A percentile compares a stretch with the other conserved stretches of the same genome.
Conservation (phyloP, 2,329 filamentous ascomycete species). For the Corniculantispora saksenae region DNA sequence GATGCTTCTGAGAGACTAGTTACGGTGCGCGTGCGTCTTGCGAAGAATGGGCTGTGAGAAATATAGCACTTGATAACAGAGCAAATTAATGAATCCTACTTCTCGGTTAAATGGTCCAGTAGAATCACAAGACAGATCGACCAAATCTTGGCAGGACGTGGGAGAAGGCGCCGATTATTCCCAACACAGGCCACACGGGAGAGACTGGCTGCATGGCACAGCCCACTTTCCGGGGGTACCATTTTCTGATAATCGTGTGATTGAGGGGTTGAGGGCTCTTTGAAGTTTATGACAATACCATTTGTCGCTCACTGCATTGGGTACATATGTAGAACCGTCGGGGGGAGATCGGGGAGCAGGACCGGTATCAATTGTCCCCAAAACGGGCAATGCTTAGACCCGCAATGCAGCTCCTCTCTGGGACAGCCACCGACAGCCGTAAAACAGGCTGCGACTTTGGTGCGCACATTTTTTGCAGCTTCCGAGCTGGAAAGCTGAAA, state of each 20-base stretch:
- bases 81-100: neutral
- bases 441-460: neutral
- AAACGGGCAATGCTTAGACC: constrained; percentile 10
- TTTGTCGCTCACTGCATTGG: too few species aligned
- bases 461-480: neutral
- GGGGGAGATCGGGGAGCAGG: neutral
- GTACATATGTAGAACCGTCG: neutral
- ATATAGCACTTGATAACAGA: neutral
- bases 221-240: neutral
- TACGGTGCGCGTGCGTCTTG: neutral
- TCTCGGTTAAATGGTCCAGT: neutral
- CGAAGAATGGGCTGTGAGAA: neutral
- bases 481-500: constrained; percentile 12
- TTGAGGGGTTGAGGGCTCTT: neutral
- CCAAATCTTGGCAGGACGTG: constrained; percentile 8
- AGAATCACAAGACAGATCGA: neutral
- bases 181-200: neutral
- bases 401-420: neutral
- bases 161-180: constrained; percentile 11
- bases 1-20: neutral
- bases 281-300: neutral
- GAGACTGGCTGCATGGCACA: neutral
- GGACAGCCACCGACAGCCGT: neutral
- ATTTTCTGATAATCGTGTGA: neutral
- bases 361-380: neutral